Conservation (phyloP, 208 protist species). For the Leishmania mexicana region DNA sequence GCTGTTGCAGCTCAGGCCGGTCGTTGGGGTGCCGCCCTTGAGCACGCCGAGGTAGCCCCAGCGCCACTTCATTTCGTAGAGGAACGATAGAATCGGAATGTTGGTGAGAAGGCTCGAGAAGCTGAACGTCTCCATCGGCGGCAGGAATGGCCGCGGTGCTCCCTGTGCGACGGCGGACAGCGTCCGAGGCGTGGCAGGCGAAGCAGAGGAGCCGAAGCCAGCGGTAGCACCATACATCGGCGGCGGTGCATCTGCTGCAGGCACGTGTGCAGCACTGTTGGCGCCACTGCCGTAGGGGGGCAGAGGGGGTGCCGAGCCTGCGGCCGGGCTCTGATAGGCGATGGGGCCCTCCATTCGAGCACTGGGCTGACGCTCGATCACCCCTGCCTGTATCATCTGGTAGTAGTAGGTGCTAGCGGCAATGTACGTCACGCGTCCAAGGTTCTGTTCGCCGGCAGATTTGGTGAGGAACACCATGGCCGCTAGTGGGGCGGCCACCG, state of each 20-base stretch:
- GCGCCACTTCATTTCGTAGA: constrained; percentile 87
- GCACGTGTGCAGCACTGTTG: not conserved
- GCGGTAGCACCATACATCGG: constrained; percentile 7
- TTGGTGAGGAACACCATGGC: constrained; percentile 87
- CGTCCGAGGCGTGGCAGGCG: not conserved
- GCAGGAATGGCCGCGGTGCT: constrained; percentile 29
- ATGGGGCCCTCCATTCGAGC: constrained; percentile 23
- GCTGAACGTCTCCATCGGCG: constrained; percentile 88
- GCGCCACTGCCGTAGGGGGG: not conserved
- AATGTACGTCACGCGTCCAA: constrained; percentile 76
- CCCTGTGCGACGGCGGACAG: constrained; percentile 2
- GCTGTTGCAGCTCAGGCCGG: constrained; percentile 19
- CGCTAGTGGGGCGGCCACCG: constrained; percentile 74
- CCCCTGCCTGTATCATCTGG: constrained; percentile 72
- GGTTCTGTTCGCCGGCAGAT: constrained; percentile 86
- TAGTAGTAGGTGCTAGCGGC: constrained; percentile 84
- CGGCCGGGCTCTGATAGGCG: constrained; percentile 6
- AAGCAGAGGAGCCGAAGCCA: not conserved
- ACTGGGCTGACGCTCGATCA: constrained; percentile 44
- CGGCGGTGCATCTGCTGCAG: not conserved
- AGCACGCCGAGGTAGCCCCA: constrained; percentile 72
- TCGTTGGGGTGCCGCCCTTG: constrained; percentile 36
- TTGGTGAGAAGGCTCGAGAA: constrained; percentile 88
- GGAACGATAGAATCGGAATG: constrained; percentile 82
- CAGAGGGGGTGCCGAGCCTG: not conserved